Evolutionary conservation across 306 rosid genomes (phyloP).

Genomic region (Medicago ruthenica): DNA sequence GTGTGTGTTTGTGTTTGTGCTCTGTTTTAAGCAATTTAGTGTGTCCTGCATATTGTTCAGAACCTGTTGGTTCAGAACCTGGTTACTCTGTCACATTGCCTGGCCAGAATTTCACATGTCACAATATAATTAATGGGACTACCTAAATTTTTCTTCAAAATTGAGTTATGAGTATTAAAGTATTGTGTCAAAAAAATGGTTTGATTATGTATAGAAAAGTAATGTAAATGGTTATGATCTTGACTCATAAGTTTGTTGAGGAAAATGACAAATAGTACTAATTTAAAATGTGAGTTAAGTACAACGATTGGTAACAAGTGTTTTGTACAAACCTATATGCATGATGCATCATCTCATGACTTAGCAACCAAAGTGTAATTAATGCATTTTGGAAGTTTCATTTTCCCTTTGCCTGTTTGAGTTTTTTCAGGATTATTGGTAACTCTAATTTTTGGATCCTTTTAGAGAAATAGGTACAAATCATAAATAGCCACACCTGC

Average conservation of each 20-base stretch:
- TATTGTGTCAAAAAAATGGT: background rate
- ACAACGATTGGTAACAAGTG: background rate
- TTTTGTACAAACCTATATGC: background rate
- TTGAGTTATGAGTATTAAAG: background rate
- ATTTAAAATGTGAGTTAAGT: slow-evolving; percentile 31
- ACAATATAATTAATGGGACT: background rate
- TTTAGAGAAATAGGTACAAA: background rate
- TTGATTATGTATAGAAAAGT: background rate
- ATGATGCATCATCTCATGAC: slow-evolving; percentile 18
- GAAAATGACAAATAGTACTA: slow-evolving; percentile 34
- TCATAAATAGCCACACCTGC: background rate
- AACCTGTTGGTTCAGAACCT: no score
- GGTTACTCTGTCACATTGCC: no score
- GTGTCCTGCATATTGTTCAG: no score
- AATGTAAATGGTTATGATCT: slow-evolving; percentile 14
- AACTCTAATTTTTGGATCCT: background rate
- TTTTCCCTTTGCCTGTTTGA: background rate
- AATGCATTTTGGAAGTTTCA: slow-evolving; percentile 4
- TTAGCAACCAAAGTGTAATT: slow-evolving; percentile 18
- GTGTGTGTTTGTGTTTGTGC: no score
- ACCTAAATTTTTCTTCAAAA: background rate
- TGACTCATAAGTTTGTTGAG: slow-evolving; percentile 20
- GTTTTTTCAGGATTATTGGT: background rate
- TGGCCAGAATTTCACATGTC: no score
- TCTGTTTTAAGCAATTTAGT: no score